Evolutionary conservation across 2,329 filamentous ascomycete species (phyloP), one percentile per base, ranked within the genome.

Genomic region (Pseudocercospora eumusae): DNA sequence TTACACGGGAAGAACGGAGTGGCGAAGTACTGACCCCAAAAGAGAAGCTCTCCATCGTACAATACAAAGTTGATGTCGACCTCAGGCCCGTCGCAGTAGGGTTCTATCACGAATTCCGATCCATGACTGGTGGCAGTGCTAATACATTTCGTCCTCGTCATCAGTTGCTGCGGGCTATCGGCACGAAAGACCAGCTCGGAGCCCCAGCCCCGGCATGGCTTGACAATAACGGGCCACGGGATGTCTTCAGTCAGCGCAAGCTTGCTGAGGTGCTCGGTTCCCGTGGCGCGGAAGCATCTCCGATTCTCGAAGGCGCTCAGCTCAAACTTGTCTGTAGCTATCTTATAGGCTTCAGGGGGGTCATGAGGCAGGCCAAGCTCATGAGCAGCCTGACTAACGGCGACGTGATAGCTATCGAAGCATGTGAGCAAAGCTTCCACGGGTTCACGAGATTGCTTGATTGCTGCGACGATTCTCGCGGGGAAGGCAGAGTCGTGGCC

Each of bases 21-120:
- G 36, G 36, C 36, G 3, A 18, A 42, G 36, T 42, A 42, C 36
- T 42, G 36, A 42, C 36, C 36, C 61, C 64, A 75, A 64, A 79
- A 80, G 4, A 80, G 60, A 1, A 80, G 47, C 40, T 79, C 67
- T 0, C 77, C 77, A 53, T 80, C 69, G 13, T 69, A 66, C 0
- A 81, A 57, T 5, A 77, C 70, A 25, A 81, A 69, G 66, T 80
- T 80, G 52, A 71, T 75, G 60, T 80, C 78, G 1, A 80, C 69
- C 60, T 81, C 79, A 0, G 78, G 79, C 0, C 78, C 79, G 7
- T 75, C 72, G 20, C 75, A 63, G 58, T 80, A 80, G 10, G 68
- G 64, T 58, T 81, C 78, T 1, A 80, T 66, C 2, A 80, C 67
- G 18, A 79, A 68, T 6, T 70, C 62, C 1, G 40, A 59, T 10